These are phyloP conservation scores for Bocquillonia castaneifolia DNA, from an alignment of 441 rosid species.

Conservation along the genomic window DNA sequence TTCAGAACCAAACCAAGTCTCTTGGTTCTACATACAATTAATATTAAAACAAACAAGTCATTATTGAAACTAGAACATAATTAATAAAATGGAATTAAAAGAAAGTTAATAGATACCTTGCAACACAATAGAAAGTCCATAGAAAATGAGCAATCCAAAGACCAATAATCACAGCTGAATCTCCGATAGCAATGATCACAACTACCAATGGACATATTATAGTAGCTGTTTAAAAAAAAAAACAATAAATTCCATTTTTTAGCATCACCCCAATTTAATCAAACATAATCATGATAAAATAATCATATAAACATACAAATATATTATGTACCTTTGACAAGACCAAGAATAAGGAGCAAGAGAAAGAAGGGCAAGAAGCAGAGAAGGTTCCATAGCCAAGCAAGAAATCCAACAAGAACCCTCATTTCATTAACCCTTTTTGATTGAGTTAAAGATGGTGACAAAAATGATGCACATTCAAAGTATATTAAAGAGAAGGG, in stretches of 20 bases:
- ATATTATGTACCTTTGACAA: conserved; percentile 47
- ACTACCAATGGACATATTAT: conserved; percentile 50
- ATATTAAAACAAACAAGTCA: neutral
- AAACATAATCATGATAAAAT: neutral
- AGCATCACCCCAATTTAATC: neutral
- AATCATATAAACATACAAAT: neutral
- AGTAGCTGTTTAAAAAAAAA: conserved; percentile 35
- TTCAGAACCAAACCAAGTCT: conserved; percentile 65
- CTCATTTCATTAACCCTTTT: conserved; percentile 33
- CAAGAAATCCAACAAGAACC: conserved; percentile 56
- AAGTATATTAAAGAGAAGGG: neutral
- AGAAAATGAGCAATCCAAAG: conserved; percentile 79
- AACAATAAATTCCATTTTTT: neutral
- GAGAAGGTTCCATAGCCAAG: conserved; percentile 63
- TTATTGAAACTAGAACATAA: neutral
- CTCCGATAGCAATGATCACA: conserved; percentile 46
- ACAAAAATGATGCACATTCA: neutral
- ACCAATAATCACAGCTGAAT: conserved; percentile 60
- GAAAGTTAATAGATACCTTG: conserved; percentile 37
- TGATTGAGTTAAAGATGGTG: neutral
- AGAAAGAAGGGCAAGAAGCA: conserved; percentile 69
- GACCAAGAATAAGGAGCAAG: conserved; percentile 55
- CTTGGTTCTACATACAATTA: conserved; percentile 46
- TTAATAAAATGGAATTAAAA: neutral
- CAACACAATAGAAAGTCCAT: conserved; percentile 75